Percentiles rank a stretch among this genome's conserved stretches.
phyloP scores from a whole-genome alignment of 768 basidiomycete genomes.

The Ramaria rubella region DNA sequence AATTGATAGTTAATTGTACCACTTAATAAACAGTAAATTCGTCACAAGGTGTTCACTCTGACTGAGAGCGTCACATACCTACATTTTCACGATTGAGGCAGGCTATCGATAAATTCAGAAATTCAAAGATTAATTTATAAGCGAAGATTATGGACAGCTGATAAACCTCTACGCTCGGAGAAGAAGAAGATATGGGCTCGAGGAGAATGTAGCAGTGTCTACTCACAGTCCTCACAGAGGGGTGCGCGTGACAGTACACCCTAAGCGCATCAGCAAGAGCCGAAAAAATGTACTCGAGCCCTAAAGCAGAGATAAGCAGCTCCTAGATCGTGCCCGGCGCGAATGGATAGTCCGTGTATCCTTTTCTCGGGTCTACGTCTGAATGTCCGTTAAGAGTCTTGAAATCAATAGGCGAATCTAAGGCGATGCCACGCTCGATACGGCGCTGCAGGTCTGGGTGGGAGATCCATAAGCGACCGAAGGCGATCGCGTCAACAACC shows the following conservation, averaged over 20 bases:
- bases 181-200: neutral
- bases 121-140: too few relatives aligned
- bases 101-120: neutral
- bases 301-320: neutral
- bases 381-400: conserved; percentile 3
- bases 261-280: neutral
- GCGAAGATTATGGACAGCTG: too few relatives aligned
- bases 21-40: too few relatives aligned
- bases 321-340: neutral
- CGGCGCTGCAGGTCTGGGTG: conserved; percentile 39
- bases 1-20: too few relatives aligned
- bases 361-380: conserved; percentile 4
- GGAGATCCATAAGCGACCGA: conserved; percentile 33
- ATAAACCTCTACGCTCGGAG: neutral
- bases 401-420: conserved; percentile 16
- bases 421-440: conserved; percentile 24
- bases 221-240: neutral
- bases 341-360: conserved; percentile 11
- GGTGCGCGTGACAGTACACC: neutral
- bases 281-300: neutral
- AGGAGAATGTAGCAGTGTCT: neutral
- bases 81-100: neutral
- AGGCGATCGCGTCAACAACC: conserved; percentile 31
- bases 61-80: too few relatives aligned
- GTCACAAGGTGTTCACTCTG: too few relatives aligned